A percentile compares a stretch with the other conserved stretches of the same genome.
Conservation (phyloP, 306 rosid species). For the Hippophae tibetana region DNA sequence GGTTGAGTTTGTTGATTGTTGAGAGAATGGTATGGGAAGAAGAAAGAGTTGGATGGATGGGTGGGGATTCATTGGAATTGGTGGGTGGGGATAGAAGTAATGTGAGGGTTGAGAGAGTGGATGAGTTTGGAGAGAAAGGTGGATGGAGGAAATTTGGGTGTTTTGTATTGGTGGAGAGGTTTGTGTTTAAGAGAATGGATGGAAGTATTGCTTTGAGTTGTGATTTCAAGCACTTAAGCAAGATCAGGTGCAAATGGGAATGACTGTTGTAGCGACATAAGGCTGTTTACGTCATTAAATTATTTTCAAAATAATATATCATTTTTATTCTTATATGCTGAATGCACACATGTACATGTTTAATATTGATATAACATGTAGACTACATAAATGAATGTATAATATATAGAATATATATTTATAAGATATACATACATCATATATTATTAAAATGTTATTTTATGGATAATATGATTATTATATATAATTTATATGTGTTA, state of each 20-base stretch:
- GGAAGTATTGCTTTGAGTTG: slow-evolving; percentile 19
- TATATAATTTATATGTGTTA: too few relatives aligned
- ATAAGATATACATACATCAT: too few relatives aligned
- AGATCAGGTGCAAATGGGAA: slow-evolving; percentile 39
- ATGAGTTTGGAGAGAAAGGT: slow-evolving; percentile 31
- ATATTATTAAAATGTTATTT: too few relatives aligned
- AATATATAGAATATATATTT: too few relatives aligned
- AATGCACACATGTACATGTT: too few relatives aligned
- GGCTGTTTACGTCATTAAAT: too few relatives aligned
- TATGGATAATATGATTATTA: too few relatives aligned
- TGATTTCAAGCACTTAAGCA: slow-evolving; percentile 41
- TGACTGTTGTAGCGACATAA: not conserved
- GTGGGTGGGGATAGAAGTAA: slow-evolving; percentile 11
- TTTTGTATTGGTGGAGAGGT: slow-evolving; percentile 39
- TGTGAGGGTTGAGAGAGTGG: slow-evolving; percentile 32
- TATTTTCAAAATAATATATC: too few relatives aligned
- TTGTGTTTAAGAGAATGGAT: slow-evolving; percentile 30
- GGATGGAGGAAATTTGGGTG: slow-evolving; percentile 30
- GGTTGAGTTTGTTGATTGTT: slow-evolving; percentile 38
- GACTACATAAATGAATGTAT: too few relatives aligned
- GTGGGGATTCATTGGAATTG: slow-evolving; percentile 10
- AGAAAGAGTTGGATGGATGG: slow-evolving; percentile 24
- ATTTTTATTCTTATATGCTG: too few relatives aligned
- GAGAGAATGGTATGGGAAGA: slow-evolving; percentile 52
- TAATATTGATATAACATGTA: too few relatives aligned